Percentiles rank a stretch among this genome's conserved stretches.
These are phyloP conservation scores for Thielaviopsis populi DNA, from an alignment of 2,329 filamentous ascomycete genomes.

Conservation along the genomic window DNA sequence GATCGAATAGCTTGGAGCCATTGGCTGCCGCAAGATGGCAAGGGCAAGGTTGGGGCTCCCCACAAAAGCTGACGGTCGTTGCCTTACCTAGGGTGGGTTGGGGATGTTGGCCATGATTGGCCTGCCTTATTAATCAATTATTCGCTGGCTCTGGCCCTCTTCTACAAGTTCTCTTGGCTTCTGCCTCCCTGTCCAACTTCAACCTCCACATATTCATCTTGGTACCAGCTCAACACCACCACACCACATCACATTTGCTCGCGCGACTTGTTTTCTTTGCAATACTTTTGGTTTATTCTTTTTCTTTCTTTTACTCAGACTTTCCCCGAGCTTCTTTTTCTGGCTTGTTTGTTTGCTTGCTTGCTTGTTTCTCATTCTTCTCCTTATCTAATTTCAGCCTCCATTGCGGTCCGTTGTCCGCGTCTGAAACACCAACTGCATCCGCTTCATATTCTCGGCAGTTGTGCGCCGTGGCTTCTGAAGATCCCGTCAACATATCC, in stretches of 20 bases:
- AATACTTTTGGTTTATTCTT: neutral
- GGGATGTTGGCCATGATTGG: neutral
- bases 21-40: neutral
- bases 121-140: neutral
- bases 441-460: neutral
- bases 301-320: neutral
- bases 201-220: neutral
- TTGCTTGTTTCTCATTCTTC: constrained; percentile 3
- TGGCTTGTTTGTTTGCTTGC: neutral
- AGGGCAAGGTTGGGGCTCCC: neutral
- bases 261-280: neutral
- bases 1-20: neutral
- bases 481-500: neutral
- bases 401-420: neutral
- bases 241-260: neutral
- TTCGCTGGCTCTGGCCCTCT: neutral
- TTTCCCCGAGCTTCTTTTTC: neutral
- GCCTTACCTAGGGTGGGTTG: no score
- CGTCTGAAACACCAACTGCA: neutral
- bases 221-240: neutral
- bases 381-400: constrained; percentile 6
- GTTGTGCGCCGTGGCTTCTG: neutral
- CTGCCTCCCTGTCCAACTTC: neutral
- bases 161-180: neutral
- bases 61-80: neutral